Evolutionary conservation across 2,329 filamentous ascomycete genomes (phyloP).

Genomic region (Dactylellina haptotyla): DNA sequence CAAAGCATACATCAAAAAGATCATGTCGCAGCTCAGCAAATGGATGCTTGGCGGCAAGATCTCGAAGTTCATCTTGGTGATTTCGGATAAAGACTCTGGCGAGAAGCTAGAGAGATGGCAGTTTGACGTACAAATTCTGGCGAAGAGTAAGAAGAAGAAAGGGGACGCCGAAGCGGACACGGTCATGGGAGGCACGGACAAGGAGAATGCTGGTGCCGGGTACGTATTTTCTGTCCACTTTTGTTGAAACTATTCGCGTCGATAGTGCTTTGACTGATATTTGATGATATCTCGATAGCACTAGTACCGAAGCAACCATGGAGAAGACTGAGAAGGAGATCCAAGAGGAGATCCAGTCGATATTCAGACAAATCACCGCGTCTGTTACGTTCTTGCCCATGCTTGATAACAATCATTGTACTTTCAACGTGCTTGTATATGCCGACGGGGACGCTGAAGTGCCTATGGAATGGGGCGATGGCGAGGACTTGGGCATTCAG

Average conservation of each 20-base stretch:
- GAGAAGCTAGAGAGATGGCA: constrained; percentile 98
- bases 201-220: constrained; percentile 74
- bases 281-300: constrained; percentile 20
- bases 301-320: constrained; percentile 59
- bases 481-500: constrained; percentile 92
- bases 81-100: constrained; percentile 95
- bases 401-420: constrained; percentile 85
- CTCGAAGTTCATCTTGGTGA: constrained; percentile 94
- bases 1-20: constrained; percentile 98
- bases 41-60: constrained; percentile 99
- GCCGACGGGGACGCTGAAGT: constrained; percentile 90
- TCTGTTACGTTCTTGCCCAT: constrained; percentile 97
- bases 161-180: constrained; percentile 53
- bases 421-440: constrained; percentile 98
- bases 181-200: constrained; percentile 65
- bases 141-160: constrained; percentile 51
- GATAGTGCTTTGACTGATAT: not conserved
- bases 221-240: constrained; percentile 62
- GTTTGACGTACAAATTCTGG: constrained; percentile 76
- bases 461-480: constrained; percentile 97
- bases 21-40: constrained; percentile 96
- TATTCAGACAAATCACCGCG: constrained; percentile 97
- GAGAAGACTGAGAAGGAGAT: constrained; percentile 95
- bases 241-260: constrained; percentile 27
- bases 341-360: constrained; percentile 92